Evolutionary conservation across 495 filamentous ascomycete species (phyloP).

Genomic region (Neurospora sp.): DNA sequence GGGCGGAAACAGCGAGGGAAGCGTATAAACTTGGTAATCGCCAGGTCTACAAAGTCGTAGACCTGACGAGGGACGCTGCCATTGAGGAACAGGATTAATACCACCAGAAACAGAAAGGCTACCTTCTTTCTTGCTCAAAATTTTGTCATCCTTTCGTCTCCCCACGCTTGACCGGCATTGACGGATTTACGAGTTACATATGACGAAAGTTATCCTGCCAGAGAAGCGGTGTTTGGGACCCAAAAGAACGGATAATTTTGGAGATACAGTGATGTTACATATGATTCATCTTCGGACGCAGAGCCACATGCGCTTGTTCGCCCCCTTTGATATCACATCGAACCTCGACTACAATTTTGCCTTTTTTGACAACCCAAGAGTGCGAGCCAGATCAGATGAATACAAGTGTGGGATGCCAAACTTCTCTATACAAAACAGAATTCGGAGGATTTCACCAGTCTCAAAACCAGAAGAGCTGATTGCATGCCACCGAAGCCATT

Average conservation of each 20-base stretch:
- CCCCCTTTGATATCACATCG: neutral
- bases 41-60: neutral
- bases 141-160: neutral
- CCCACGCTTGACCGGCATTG: neutral
- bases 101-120: neutral
- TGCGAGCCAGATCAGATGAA: neutral
- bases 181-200: neutral
- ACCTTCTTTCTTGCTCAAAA: neutral
- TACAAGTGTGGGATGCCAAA: neutral
- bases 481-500: neutral
- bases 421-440: neutral
- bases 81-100: neutral
- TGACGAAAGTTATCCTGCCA: neutral
- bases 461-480: neutral
- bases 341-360: neutral
- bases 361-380: neutral
- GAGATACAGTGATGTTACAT: neutral
- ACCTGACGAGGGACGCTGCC: neutral
- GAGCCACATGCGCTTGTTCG: neutral
- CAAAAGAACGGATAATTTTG: neutral
- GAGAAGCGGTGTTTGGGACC: neutral
- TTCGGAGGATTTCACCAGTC: neutral
- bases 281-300: neutral
- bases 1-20: constrained; percentile 55
- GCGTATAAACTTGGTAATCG: constrained; percentile 48